phyloP scores from a whole-genome alignment of 441 rosid genomes.

The Manihot esculenta region DNA sequence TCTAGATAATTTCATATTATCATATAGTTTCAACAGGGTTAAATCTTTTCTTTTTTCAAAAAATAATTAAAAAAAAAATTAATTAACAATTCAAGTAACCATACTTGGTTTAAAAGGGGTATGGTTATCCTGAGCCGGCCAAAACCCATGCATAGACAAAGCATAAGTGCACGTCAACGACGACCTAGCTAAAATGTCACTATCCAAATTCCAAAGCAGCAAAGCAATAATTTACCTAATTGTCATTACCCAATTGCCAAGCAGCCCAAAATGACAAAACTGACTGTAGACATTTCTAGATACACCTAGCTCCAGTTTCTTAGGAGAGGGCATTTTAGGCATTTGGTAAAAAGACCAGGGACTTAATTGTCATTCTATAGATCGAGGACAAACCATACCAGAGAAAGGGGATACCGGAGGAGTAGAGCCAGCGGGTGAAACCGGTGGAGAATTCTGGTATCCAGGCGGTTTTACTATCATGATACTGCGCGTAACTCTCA shows the following conservation, averaged over 20 bases:
- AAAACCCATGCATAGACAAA: neutral
- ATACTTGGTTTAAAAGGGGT: neutral
- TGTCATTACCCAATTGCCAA: neutral
- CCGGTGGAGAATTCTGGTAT: conserved; percentile 66
- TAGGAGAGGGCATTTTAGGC: conserved; percentile 13
- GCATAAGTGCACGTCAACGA: neutral
- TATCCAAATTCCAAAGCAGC: neutral
- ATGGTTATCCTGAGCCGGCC: neutral
- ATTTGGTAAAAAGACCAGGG: conserved; percentile 6
- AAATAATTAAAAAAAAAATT: neutral
- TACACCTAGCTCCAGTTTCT: neutral
- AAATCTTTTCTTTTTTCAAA: too few relatives aligned
- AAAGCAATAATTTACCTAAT: neutral
- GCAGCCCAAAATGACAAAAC: conserved; percentile 15
- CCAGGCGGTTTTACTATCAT: conserved; percentile 88
- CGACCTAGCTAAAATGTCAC: neutral
- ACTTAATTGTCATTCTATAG: neutral
- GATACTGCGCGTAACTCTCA: conserved; percentile 73
- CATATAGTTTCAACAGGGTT: too few relatives aligned
- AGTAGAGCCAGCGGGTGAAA: conserved; percentile 79
- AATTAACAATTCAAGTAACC: neutral
- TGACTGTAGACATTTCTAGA: too few relatives aligned
- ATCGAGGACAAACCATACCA: conserved; percentile 39
- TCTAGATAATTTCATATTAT: too few relatives aligned
- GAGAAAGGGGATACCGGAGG: conserved; percentile 84